A percentile compares a stretch with the other conserved stretches of the same genome.
These are phyloP conservation scores for Bidens hawaiensis DNA, from an alignment of 140 eudicot genomes.

Conservation along the genomic window DNA sequence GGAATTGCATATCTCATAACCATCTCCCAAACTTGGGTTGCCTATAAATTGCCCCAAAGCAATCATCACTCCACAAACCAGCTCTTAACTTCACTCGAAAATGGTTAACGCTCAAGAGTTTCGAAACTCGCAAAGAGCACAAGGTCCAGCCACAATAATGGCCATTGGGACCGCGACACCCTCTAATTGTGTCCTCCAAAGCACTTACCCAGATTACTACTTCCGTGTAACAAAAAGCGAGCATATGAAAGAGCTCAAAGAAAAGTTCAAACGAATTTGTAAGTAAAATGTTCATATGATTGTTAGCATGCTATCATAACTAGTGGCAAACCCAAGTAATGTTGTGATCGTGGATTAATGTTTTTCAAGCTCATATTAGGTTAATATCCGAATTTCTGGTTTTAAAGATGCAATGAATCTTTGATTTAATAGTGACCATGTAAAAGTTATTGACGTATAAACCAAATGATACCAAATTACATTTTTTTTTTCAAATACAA, in stretches of 20 bases:
- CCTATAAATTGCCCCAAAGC: neutral
- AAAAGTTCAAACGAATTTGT: constrained; percentile 43
- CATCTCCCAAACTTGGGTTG: neutral
- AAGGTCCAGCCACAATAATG: constrained; percentile 42
- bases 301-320: neutral
- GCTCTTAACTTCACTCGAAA: neutral
- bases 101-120: constrained; percentile 24
- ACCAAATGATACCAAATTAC: too few species aligned
- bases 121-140: constrained; percentile 23
- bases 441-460: too few species aligned
- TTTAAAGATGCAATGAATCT: too few species aligned
- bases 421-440: too few species aligned
- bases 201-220: constrained; percentile 35
- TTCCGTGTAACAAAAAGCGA: constrained; percentile 40
- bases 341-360: too few species aligned
- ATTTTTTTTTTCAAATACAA: too few species aligned
- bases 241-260: constrained; percentile 33
- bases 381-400: too few species aligned
- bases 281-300: constrained; percentile 1
- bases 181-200: constrained; percentile 24
- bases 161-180: constrained; percentile 43
- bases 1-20: too few species aligned
- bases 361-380: too few species aligned
- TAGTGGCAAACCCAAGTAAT: too few species aligned
- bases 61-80: constrained; percentile 2